Base-by-base conservation (phyloP, 1,139 yeast species). In the Yamadazyma membranifaciens region DNA sequence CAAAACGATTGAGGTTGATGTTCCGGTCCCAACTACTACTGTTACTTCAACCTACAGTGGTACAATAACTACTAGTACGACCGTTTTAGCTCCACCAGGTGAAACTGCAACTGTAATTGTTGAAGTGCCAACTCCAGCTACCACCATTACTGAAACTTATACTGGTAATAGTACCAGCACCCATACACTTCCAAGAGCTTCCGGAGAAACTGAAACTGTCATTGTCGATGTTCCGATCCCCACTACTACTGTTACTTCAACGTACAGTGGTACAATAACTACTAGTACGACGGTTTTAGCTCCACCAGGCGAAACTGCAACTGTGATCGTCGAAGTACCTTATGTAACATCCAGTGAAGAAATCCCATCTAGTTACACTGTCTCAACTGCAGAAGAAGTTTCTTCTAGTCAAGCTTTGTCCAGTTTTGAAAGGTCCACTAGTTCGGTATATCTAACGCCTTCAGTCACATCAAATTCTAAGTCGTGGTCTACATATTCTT, bases 21-120 rank as follows among this genome's bases (percentile, higher is more conserved):
- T 32, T 3, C 34, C 62, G 9, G 41, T 45, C n/a, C 55, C 41
- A 16, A 53, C 55, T 4, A 40, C 42, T 4, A 53, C 62, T 0
- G 20, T 42, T 9, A 55, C 61, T 2, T 26, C 45, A 1, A 46
- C 54, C 0, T 52, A 54, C 50, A 36, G 49, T 6, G 34, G 26
- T 9, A 3, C 27, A 11, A 6, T 12, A 2, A 45, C 51, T 4
- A 32, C 50, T 6, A 41, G 47, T 14, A 34, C 45, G 14, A 55
- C 59, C 1, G 16, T 36, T 3, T 39, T 45, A 1, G 33, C 25
- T 4, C 27, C 43, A 13, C 47, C 44, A 1, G 35, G 44, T 10
- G 41, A 34, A 28, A 41, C 38, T 33, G 47, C 42, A 24, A 46
- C 49, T 13, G 45, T 20, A 9, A 48, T 49, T 17, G 45, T 46